phyloP scores from a whole-genome alignment of 177 flowering plant genomes.

The Telopea speciosissima region DNA sequence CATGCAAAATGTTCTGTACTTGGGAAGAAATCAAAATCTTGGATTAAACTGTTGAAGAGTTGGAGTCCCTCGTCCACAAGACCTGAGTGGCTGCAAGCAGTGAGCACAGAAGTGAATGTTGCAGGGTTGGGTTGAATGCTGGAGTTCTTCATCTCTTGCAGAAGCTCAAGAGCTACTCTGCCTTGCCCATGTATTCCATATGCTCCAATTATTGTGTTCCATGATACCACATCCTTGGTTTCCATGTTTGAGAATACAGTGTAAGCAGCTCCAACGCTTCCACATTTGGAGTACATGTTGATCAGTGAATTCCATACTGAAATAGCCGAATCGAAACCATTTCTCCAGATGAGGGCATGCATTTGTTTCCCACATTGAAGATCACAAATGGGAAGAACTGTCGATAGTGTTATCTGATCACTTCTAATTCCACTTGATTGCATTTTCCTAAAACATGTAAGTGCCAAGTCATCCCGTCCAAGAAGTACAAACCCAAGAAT shows the following conservation, averaged over 20 bases:
- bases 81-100: conserved; percentile 69
- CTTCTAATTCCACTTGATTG: conserved; percentile 28
- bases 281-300: conserved; percentile 52
- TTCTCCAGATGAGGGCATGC: conserved; percentile 39
- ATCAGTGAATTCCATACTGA: conserved; percentile 44
- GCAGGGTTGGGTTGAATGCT: conserved; percentile 34
- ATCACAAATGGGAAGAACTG: conserved; percentile 42
- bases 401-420: conserved; percentile 38
- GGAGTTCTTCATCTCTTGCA: conserved; percentile 35
- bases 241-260: conserved; percentile 33
- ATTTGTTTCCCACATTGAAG: conserved; percentile 43
- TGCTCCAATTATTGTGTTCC: conserved; percentile 56
- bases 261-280: conserved; percentile 32
- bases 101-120: conserved; percentile 44
- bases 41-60: conserved; percentile 31
- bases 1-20: conserved; percentile 47
- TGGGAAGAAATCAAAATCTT: conserved; percentile 26
- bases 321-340: conserved; percentile 14
- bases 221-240: conserved; percentile 38
- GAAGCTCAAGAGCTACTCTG: conserved; percentile 34
- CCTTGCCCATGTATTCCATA: conserved; percentile 49
- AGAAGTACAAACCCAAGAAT: conserved; percentile 35
- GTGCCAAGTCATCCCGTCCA: conserved; percentile 27
- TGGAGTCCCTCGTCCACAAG: conserved; percentile 46
- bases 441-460: conserved; percentile 35